A percentile compares a stretch with the other conserved stretches of the same genome.
Evolutionary conservation across 768 basidiomycete genomes (phyloP).

Genomic region (Amanita jacksonii): DNA sequence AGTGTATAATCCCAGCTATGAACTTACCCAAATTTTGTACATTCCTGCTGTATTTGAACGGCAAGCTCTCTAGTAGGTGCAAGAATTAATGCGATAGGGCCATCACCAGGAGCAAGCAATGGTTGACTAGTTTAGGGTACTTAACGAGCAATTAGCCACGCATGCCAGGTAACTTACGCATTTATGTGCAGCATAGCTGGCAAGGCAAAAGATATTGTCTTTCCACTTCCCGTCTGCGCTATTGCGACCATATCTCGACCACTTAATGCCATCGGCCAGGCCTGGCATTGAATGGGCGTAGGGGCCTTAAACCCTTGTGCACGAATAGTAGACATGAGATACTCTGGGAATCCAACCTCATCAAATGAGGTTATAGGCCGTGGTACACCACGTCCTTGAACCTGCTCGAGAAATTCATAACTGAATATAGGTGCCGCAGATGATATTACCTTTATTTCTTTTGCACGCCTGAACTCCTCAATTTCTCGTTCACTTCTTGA

Average conservation of each 20-base stretch:
- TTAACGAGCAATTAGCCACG: background rate
- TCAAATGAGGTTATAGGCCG: slow-evolving; percentile 89
- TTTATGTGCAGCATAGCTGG: slow-evolving; percentile 99
- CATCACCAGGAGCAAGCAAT: slow-evolving; percentile 86
- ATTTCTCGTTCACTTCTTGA: slow-evolving; percentile 76
- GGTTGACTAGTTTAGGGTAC: slow-evolving; percentile 56
- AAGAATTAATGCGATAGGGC: slow-evolving; percentile 92
- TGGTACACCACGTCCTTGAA: slow-evolving; percentile 83
- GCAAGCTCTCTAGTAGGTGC: slow-evolving; percentile 98
- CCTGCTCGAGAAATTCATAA: slow-evolving; percentile 28
- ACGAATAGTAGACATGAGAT: slow-evolving; percentile 87
- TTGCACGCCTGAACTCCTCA: slow-evolving; percentile 71
- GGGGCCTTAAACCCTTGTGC: slow-evolving; percentile 89
- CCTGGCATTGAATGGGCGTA: slow-evolving; percentile 96
- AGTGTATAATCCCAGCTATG: background rate
- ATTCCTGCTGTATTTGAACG: slow-evolving; percentile 98
- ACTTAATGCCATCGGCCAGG: slow-evolving; percentile 97
- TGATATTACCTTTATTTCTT: slow-evolving; percentile 74
- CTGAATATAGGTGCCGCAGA: slow-evolving; percentile 2
- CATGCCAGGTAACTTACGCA: slow-evolving; percentile 52
- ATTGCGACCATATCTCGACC: slow-evolving; percentile 94
- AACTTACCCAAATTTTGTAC: slow-evolving; percentile 90
- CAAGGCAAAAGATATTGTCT: slow-evolving; percentile 96
- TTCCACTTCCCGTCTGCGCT: slow-evolving; percentile 97
- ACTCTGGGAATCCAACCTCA: slow-evolving; percentile 93